Percentiles rank a stretch among this genome's conserved stretches.
Conservation (phyloP, 345 rosid species). For the Brassica rapa region DNA sequence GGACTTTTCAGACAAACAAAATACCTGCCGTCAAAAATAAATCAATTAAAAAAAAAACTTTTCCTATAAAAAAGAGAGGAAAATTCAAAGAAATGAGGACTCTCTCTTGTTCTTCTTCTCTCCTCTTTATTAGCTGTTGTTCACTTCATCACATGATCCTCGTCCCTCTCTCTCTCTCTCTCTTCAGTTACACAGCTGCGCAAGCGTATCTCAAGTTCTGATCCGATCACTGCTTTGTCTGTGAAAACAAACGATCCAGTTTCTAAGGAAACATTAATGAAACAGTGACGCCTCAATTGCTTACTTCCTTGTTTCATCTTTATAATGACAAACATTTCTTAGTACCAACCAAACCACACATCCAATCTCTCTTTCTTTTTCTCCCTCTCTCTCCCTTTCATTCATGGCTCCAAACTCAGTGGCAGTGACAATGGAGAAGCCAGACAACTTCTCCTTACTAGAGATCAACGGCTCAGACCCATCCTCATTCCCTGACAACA, state of each 20-base stretch:
- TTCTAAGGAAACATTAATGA: background rate
- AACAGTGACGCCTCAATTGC: background rate
- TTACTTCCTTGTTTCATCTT: background rate
- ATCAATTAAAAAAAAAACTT: background rate
- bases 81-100: background rate
- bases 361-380: background rate
- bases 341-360: background rate
- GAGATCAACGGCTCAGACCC: background rate
- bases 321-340: background rate
- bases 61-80: conserved; percentile 3
- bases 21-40: conserved; percentile 15
- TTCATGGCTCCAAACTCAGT: background rate
- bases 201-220: background rate
- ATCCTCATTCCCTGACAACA: background rate
- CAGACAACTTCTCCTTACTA: background rate
- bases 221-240: background rate
- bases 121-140: background rate
- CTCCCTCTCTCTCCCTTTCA: background rate
- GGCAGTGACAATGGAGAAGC: background rate
- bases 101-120: background rate
- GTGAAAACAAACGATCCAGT: background rate
- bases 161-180: background rate
- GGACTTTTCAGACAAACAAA: conserved; percentile 5
- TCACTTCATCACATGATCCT: conserved; percentile 4
- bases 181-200: conserved; percentile 1